Evolutionary conservation across 1,284 basidiomycete genomes (phyloP).

Genomic region (Rugosomyces carneus): DNA sequence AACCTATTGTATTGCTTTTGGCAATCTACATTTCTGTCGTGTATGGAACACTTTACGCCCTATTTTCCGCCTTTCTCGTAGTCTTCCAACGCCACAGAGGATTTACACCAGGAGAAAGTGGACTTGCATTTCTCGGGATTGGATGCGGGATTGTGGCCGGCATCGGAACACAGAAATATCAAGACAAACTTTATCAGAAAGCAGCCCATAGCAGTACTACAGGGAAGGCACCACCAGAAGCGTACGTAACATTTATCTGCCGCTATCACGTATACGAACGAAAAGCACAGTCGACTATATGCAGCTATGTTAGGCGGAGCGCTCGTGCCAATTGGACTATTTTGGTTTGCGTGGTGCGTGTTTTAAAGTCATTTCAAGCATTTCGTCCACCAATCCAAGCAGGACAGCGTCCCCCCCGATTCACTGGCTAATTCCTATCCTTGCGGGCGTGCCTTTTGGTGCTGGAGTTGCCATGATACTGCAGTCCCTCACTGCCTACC

Average conservation of each 20-base stretch:
- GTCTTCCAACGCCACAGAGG: conserved; percentile 56
- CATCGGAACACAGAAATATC: conserved; percentile 45
- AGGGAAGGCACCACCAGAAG: conserved; percentile 56
- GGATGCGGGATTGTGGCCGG: conserved; percentile 55
- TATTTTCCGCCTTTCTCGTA: conserved; percentile 57
- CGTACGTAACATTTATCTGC: conserved; percentile 29
- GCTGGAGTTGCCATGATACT: conserved; percentile 33
- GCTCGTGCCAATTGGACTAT: conserved; percentile 49
- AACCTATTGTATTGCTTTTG: conserved; percentile 64
- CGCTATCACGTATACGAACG: conserved; percentile 9
- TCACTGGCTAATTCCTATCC: conserved; percentile 57
- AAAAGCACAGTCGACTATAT: conserved; percentile 45
- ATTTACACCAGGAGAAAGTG: conserved; percentile 46
- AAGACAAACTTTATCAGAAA: conserved; percentile 52
- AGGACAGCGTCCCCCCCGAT: conserved; percentile 53
- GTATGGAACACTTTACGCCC: conserved; percentile 54
- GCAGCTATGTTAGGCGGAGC: conserved; percentile 44
- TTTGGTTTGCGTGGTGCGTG: too few relatives aligned
- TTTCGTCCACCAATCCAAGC: conserved; percentile 3
- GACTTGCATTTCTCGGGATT: conserved; percentile 58
- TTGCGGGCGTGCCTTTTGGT: conserved; percentile 64
- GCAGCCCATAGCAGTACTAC: conserved; percentile 28
- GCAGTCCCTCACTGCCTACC: conserved; percentile 53
- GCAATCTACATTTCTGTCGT: conserved; percentile 65
- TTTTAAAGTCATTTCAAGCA: too few relatives aligned